These are phyloP conservation scores for Tolypocladium pustulatum DNA, from an alignment of 2,329 filamentous ascomycete genomes.

Conservation along the genomic window DNA sequence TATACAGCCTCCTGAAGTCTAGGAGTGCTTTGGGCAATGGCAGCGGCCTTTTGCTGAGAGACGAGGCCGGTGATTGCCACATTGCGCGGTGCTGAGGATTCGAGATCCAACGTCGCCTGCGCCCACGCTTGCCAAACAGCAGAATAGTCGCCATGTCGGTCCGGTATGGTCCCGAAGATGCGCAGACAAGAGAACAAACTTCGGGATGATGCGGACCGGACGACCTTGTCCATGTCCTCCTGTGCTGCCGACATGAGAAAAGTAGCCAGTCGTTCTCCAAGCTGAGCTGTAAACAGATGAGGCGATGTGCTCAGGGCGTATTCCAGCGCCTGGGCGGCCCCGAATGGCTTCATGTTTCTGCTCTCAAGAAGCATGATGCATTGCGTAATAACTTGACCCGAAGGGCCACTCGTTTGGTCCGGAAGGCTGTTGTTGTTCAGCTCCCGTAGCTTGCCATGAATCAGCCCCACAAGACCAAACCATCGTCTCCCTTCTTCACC, in stretches of 20 bases:
- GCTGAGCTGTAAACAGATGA: slow-evolving; percentile 26
- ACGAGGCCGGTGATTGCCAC: slow-evolving; percentile 34
- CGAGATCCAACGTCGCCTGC: slow-evolving; percentile 25
- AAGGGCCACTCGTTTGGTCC: slow-evolving; percentile 18
- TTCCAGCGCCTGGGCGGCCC: slow-evolving; percentile 37
- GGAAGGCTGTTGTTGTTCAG: slow-evolving; percentile 9
- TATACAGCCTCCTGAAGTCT: slow-evolving; percentile 38
- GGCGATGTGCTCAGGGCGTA: slow-evolving; percentile 26
- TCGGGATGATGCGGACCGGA: slow-evolving; percentile 58
- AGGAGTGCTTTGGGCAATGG: slow-evolving; percentile 25
- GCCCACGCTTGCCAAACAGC: slow-evolving; percentile 35
- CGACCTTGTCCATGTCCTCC: slow-evolving; percentile 44
- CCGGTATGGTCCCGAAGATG: slow-evolving; percentile 34
- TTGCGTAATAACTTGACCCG: slow-evolving; percentile 18
- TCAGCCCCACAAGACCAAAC: slow-evolving; percentile 44
- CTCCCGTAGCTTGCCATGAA: slow-evolving; percentile 24
- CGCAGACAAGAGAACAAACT: slow-evolving; percentile 58
- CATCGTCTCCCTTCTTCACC: slow-evolving; percentile 58
- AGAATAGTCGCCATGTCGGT: slow-evolving; percentile 24
- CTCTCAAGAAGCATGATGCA: slow-evolving; percentile 32
- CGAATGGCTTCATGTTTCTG: slow-evolving; percentile 47
- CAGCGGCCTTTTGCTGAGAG: slow-evolving; percentile 28
- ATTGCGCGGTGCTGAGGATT: slow-evolving; percentile 11
- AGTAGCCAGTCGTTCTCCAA: slow-evolving; percentile 24
- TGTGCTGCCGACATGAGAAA: slow-evolving; percentile 40